Evolutionary conservation across 257 asterid genomes (phyloP), one percentile per base, ranked within the genome.

Genomic region (Nicotiana obtusifolia): DNA sequence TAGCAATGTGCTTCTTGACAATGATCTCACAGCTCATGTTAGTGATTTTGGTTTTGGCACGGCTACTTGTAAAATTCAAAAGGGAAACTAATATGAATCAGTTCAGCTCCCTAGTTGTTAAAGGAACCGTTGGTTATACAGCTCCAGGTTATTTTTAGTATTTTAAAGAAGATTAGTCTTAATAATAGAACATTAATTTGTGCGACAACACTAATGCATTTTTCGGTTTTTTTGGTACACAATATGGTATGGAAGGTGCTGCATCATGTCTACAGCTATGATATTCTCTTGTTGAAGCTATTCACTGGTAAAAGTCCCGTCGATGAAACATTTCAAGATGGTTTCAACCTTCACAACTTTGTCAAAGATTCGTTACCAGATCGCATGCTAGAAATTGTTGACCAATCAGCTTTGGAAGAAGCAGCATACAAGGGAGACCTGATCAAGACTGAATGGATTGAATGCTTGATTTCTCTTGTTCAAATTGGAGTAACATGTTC

Each of bases 21-120:
- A 47, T 1, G 85, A 87, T 81, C 49, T 84, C 81, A 83, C 77
- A 24, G 89, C 91, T n/a, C 89, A 75, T 71, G 86, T 90, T n/a
- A 89, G 90, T 35, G 93, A 88, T 75, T 90, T 90, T 66, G 93
- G 93, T 7, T 76, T 90, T 26, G 78, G 90, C 93, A 75, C 41
- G 82, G 76, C 80, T 90, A 3, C 80, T 86, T 41, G 52, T 86
- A 31, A 67, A 69, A 56, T 60, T 78, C 24, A 14, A 62, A 28
- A 20, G 22, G 73, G 80, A 81, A 53, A 87, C 73, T 24, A 52
- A 66, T 68, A 71, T 47, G 44, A 79, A 83, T 41, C 82, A 83
- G 31, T 86, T 85, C 76, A 86, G 87, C 85, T 88, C 91, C 52
- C 86, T 85, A 62, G 82, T 80, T 56, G 61, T 89, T 62, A 86